Percentiles rank a stretch among this genome's conserved stretches.
These are phyloP conservation scores for Colletotrichum lupini DNA, from an alignment of 2,329 filamentous ascomycete genomes.

Conservation along the genomic window DNA sequence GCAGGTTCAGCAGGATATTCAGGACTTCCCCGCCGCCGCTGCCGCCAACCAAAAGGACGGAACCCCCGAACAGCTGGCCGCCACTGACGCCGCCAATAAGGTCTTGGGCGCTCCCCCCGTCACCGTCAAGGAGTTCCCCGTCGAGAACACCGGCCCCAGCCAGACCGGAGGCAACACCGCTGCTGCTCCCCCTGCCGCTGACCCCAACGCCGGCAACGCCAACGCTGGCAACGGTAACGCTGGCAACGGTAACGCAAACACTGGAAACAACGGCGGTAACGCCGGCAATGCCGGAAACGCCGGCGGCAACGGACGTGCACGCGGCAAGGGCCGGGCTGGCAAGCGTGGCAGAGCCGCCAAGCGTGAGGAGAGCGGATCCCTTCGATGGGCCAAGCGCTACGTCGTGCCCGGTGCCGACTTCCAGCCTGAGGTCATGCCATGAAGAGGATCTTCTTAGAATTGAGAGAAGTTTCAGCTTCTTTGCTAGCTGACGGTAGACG, in stretches of 20 bases:
- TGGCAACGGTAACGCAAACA: conserved; percentile 32
- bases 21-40: conserved; percentile 57
- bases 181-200: conserved; percentile 18
- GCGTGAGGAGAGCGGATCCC: not conserved
- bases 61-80: conserved; percentile 40
- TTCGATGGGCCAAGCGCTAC: conserved; percentile 31
- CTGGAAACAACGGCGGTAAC: conserved; percentile 35
- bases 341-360: conserved; percentile 12
- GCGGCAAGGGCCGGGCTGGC: conserved; percentile 1
- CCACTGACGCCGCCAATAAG: conserved; percentile 51
- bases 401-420: conserved; percentile 21
- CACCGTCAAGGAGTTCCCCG: conserved; percentile 45
- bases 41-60: conserved; percentile 56
- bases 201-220: conserved; percentile 3
- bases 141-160: conserved; percentile 21
- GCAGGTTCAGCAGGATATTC: conserved; percentile 60
- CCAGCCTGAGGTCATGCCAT: conserved; percentile 24
- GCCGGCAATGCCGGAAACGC: conserved; percentile 30
- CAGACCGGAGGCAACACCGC: conserved; percentile 29
- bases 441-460: not conserved
- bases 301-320: not conserved
- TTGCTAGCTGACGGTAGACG: not conserved
- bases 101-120: conserved; percentile 44
- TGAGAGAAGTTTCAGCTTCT: conserved; percentile 5
- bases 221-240: conserved; percentile 27